Base-by-base conservation (phyloP, 176 grass and related monocot species). In the Musa troglodytarum region DNA sequence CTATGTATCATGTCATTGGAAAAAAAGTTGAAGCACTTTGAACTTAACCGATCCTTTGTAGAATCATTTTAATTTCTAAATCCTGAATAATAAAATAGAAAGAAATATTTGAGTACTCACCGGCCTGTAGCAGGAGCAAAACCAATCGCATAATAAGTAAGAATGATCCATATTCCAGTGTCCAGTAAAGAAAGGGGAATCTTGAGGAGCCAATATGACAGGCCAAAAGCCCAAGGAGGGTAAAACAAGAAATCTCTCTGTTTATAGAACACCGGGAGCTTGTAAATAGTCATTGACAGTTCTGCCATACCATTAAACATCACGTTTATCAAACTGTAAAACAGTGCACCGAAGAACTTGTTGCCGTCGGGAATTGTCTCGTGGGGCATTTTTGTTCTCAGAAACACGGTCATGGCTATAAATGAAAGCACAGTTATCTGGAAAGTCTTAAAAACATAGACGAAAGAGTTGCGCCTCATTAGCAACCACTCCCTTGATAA, bases 161-260 rank as follows among this genome's bases (percentile, higher is more conserved):
- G 75, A 26, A 65, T 29, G 21, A 87, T 77, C 88, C 88, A 90
- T 49, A 90, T 79, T 2, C 20, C 54, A 3, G 78, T 20, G 52
- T 90, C 88, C 59, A 90, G 24, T 13, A 90, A 57, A 0, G 88
- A 90, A 69, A 90, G 26, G 53, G 88, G 88, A 75, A 92, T 53
- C 77, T 78, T 86, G 61, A 92, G 76, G 49, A 89, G 79, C 58
- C 84, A 82, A 76, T 53, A 86, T 69, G 86, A 76, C 80, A 86
- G 53, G 19, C 81, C 89, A 63, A 81, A 92, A 66, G 84, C 76
- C 89, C 89, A 92, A 10, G 89, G 61, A 14, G 86, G 89, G 77
- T 82, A 92, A 74, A 92, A 92, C 49, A 88, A 71, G 62, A 68
- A 84, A 81, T 92, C 89, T 76, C 89, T 84, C 22, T 92, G 89